phyloP scores from a whole-genome alignment of 192 early-diverging fungal genomes.

The Rhizophagus clarus region DNA sequence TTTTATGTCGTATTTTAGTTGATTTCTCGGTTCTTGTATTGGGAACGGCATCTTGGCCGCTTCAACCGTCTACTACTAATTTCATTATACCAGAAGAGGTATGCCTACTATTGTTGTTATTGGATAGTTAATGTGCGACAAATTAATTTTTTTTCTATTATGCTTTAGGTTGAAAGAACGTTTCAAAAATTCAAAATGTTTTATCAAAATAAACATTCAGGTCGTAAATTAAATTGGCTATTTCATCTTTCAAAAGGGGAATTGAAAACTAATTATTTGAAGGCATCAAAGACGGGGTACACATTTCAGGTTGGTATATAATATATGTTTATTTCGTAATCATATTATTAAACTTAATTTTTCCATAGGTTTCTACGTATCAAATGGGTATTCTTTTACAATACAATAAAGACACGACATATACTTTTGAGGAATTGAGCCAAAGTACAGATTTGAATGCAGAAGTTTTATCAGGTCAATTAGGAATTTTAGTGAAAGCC shows the following conservation, averaged over 20 bases:
- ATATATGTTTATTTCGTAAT: neutral
- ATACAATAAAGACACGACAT: constrained; percentile 80
- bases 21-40: constrained; percentile 91
- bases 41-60: constrained; percentile 88
- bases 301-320: constrained; percentile 63
- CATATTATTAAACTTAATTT: neutral
- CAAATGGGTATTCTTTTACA: constrained; percentile 94
- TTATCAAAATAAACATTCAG: constrained; percentile 86
- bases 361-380: constrained; percentile 73
- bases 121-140: neutral
- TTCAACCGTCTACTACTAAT: constrained; percentile 72
- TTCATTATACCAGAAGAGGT: constrained; percentile 90
- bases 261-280: constrained; percentile 87
- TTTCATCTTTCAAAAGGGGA: constrained; percentile 92
- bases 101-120: constrained; percentile 21
- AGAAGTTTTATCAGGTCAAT: constrained; percentile 66
- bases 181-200: constrained; percentile 86
- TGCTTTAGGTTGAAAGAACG: constrained; percentile 70
- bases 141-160: constrained; percentile 10
- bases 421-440: constrained; percentile 78
- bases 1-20: constrained; percentile 33
- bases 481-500: constrained; percentile 82
- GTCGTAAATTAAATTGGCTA: constrained; percentile 93
- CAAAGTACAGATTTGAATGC: constrained; percentile 70
- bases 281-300: constrained; percentile 72